phyloP scores from a whole-genome alignment of 78 protist genomes.

The Bodo saltans region DNA sequence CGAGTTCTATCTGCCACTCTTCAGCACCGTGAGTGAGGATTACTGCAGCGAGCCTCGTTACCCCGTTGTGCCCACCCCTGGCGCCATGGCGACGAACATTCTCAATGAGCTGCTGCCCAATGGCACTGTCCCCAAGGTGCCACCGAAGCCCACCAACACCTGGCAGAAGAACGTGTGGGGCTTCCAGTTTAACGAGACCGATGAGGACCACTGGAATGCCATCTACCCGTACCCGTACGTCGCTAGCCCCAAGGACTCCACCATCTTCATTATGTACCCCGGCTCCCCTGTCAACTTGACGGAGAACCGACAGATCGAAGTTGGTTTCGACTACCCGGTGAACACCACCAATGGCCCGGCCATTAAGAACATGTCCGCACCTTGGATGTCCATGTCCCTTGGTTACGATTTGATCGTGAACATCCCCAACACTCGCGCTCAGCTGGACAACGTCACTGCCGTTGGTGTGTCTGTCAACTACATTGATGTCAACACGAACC shows the following conservation, averaged over 20 bases:
- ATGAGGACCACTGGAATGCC: background rate
- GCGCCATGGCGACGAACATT: conserved; percentile 1
- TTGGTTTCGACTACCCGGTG: background rate
- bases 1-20: background rate
- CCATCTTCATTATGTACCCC: background rate
- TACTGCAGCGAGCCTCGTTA: conserved; percentile 16
- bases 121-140: background rate
- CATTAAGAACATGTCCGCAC: background rate
- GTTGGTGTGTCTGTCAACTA: background rate
- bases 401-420: background rate
- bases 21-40: background rate
- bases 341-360: background rate
- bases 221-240: background rate
- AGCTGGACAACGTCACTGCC: background rate
- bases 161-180: conserved; percentile 26
- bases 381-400: background rate
- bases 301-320: background rate
- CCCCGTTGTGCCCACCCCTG: background rate
- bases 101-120: background rate
- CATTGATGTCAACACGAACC: background rate
- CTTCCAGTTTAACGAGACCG: too few species aligned
- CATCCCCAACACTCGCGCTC: background rate
- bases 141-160: conserved; percentile 2
- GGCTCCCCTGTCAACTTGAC: background rate
- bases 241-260: background rate